Percentiles rank a stretch among this genome's conserved stretches.
These are phyloP conservation scores for Corchorus olitorius DNA, from an alignment of 345 rosid species.

Conservation along the genomic window DNA sequence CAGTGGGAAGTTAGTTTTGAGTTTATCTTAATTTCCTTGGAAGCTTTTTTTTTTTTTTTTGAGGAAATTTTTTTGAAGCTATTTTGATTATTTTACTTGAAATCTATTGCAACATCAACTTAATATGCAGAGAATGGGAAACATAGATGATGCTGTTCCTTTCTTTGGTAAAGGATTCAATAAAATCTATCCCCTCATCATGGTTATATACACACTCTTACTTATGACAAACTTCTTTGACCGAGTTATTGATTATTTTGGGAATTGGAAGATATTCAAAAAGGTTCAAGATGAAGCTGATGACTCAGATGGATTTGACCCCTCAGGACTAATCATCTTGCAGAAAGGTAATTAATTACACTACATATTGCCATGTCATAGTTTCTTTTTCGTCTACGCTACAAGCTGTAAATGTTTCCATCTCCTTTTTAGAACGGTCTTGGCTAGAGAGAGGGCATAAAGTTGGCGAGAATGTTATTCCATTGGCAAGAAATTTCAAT, in stretches of 20 bases:
- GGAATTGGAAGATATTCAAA: conserved; percentile 63
- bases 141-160: conserved; percentile 62
- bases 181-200: conserved; percentile 74
- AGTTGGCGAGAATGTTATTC: conserved; percentile 89
- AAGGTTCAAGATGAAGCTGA: conserved; percentile 53
- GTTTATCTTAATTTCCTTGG: conserved; percentile 13
- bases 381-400: not conserved
- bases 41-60: too few relatives aligned
- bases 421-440: conserved; percentile 54
- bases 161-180: conserved; percentile 66
- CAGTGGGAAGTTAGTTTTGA: not conserved
- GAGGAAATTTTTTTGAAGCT: too few relatives aligned
- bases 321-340: conserved; percentile 67
- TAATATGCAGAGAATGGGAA: conserved; percentile 68
- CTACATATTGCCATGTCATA: not conserved
- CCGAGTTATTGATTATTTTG: conserved; percentile 63
- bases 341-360: conserved; percentile 49
- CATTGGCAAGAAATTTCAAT: conserved; percentile 84
- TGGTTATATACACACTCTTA: conserved; percentile 70
- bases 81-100: conserved; percentile 10
- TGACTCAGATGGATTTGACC: conserved; percentile 67
- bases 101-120: not conserved
- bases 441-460: conserved; percentile 85
- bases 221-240: conserved; percentile 69
- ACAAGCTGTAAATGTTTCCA: not conserved